Conservation (phyloP, 2,329 filamentous ascomycete species). For the Ceratocystis variospora region DNA sequence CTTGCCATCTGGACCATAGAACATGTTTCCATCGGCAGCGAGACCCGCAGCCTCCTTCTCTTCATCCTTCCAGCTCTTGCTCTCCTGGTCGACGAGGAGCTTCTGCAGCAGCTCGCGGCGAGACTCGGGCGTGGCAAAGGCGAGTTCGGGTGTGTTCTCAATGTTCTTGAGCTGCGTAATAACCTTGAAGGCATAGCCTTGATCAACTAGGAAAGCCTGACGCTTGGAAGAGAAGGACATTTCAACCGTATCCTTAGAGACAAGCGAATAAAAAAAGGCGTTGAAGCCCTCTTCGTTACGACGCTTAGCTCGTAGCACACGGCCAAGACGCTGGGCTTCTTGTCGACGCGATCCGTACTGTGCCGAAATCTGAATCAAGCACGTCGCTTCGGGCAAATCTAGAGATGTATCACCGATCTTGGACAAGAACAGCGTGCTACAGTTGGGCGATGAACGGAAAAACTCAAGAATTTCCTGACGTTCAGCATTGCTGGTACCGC, state of each 20-base stretch:
- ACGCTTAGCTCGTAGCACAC: conserved; percentile 87
- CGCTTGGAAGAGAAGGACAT: conserved; percentile 97
- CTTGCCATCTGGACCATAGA: conserved; percentile 21
- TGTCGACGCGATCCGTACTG: conserved; percentile 95
- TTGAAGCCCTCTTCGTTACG: conserved; percentile 98
- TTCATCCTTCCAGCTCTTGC: conserved; percentile 19
- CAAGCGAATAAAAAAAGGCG: conserved; percentile 95
- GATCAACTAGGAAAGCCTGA: conserved; percentile 92
- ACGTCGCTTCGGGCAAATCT: conserved; percentile 90
- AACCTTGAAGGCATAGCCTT: conserved; percentile 97
- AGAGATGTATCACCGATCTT: conserved; percentile 99
- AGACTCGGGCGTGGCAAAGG: conserved; percentile 65
- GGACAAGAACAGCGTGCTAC: conserved; percentile 88
- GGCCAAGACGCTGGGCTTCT: conserved; percentile 83
- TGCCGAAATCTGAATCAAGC: conserved; percentile 91
- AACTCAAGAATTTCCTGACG: conserved; percentile 80
- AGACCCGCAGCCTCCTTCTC: conserved; percentile 15
- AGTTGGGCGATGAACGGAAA: conserved; percentile 79
- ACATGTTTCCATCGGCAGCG: conserved; percentile 19
- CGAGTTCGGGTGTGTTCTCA: conserved; percentile 65
- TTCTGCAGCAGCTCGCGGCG: conserved; percentile 77
- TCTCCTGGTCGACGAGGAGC: conserved; percentile 74
- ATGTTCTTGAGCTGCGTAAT: conserved; percentile 92
- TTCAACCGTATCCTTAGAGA: conserved; percentile 93
- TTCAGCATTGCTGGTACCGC: conserved; percentile 72